phyloP scores from a whole-genome alignment of 2,329 filamentous ascomycete species.

The Fusarium drepaniforme region DNA sequence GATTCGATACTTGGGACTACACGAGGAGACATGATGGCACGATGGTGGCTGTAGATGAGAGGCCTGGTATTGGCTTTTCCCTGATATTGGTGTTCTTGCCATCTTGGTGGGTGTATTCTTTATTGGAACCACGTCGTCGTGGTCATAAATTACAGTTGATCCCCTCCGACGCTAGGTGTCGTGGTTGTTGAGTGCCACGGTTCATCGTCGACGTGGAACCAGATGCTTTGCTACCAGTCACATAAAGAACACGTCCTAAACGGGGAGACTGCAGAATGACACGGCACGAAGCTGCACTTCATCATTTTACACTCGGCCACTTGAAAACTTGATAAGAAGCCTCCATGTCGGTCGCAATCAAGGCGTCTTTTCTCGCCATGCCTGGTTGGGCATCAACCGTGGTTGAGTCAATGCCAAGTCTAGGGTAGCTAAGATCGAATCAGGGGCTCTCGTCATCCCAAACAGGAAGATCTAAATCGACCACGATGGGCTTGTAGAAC shows the following conservation, averaged over 20 bases:
- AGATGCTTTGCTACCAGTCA: slow-evolving; percentile 1
- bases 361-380: slow-evolving; percentile 17
- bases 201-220: slow-evolving; percentile 20
- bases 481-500: slow-evolving; percentile 85
- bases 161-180: slow-evolving; percentile 6
- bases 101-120: neutral
- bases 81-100: neutral
- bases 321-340: slow-evolving; percentile 17
- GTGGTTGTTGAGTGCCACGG: slow-evolving; percentile 8
- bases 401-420: slow-evolving; percentile 6
- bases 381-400: slow-evolving; percentile 44
- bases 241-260: slow-evolving; percentile 8
- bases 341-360: slow-evolving; percentile 13
- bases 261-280: slow-evolving; percentile 24
- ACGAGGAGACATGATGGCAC: neutral
- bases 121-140: slow-evolving; percentile 32
- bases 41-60: neutral
- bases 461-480: slow-evolving; percentile 80
- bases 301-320: slow-evolving; percentile 6
- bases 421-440: slow-evolving; percentile 34
- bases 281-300: slow-evolving; percentile 18
- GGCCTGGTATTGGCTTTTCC: neutral
- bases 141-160: slow-evolving; percentile 20
- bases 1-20: slow-evolving; percentile 1
- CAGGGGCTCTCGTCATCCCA: slow-evolving; percentile 40